Conservation (phyloP, 305 asterid genomes). For the Plantago lanceolata region DNA sequence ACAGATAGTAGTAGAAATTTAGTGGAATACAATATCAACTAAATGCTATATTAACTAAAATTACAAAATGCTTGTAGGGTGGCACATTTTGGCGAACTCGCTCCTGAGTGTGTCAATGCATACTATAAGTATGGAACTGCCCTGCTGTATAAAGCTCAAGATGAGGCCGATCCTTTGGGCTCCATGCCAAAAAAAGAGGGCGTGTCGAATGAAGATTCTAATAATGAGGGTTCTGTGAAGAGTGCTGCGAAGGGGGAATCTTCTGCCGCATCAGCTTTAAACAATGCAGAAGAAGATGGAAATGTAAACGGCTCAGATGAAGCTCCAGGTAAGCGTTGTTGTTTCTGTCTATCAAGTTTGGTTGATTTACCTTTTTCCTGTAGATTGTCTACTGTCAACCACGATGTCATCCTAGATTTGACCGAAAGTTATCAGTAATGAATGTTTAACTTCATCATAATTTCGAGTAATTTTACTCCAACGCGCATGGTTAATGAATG, state of each 20-base stretch:
- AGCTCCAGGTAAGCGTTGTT: slow-evolving; percentile 22
- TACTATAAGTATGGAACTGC: slow-evolving; percentile 75
- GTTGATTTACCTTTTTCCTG: slow-evolving; percentile 4
- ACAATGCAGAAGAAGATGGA: slow-evolving; percentile 30
- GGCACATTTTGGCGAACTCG: slow-evolving; percentile 75
- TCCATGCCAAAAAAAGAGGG: slow-evolving; percentile 45
- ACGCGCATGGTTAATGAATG: too few species aligned
- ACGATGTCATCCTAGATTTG: neutral
- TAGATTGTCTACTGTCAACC: neutral
- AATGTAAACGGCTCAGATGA: slow-evolving; percentile 22
- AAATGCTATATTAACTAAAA: too few species aligned
- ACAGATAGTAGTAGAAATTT: too few species aligned
- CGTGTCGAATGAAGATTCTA: slow-evolving; percentile 35
- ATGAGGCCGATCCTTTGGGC: slow-evolving; percentile 48
- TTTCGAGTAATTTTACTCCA: too few species aligned
- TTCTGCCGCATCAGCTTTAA: slow-evolving; percentile 35
- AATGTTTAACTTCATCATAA: too few species aligned
- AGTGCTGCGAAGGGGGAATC: slow-evolving; percentile 30
- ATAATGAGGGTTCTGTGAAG: slow-evolving; percentile 28
- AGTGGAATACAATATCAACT: too few species aligned
- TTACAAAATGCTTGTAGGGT: slow-evolving; percentile 40
- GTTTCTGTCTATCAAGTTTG: slow-evolving; percentile 10
- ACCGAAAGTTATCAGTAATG: too few species aligned
- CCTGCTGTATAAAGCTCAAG: slow-evolving; percentile 73
- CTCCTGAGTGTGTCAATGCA: slow-evolving; percentile 72